Conservation (phyloP, 2,329 filamentous ascomycete species). For the Ophiocordyceps robertsii region DNA sequence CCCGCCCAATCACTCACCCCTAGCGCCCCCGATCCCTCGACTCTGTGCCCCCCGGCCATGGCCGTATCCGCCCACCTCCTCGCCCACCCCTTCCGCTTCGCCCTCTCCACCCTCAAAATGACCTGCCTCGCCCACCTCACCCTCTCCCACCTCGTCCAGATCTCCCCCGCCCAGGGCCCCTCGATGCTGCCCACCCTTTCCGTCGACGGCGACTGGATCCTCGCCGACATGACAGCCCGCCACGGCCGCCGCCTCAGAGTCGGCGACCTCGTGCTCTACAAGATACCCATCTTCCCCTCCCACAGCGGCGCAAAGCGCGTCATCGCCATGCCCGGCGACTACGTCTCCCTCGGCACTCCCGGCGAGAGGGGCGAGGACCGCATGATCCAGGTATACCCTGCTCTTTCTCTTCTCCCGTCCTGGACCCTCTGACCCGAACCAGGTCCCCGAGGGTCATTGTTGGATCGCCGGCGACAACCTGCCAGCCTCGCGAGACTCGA, state of each 20-base stretch:
- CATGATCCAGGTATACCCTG: constrained; percentile 52
- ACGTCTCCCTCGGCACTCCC: constrained; percentile 53
- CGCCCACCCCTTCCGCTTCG: constrained; percentile 24
- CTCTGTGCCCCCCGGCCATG: constrained; percentile 4
- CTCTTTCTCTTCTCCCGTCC: not conserved
- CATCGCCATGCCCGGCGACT: constrained; percentile 62
- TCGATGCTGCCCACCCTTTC: constrained; percentile 84
- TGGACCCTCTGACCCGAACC: not conserved
- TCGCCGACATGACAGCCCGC: constrained; percentile 55
- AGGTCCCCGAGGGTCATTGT: constrained; percentile 86
- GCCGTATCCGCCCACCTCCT: constrained; percentile 17
- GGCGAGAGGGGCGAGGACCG: constrained; percentile 28
- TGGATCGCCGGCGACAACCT: constrained; percentile 87
- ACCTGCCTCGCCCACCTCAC: constrained; percentile 30
- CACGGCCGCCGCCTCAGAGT: constrained; percentile 52
- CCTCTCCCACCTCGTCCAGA: constrained; percentile 46
- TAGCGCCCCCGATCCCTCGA: not conserved
- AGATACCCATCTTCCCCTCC: constrained; percentile 54
- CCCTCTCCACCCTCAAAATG: constrained; percentile 19
- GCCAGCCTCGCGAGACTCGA: constrained; percentile 70
- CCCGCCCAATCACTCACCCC: too few species aligned
- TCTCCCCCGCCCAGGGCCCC: constrained; percentile 52
- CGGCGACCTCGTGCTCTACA: constrained; percentile 75
- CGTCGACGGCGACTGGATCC: constrained; percentile 51
- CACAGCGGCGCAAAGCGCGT: constrained; percentile 66